Conservation (phyloP, 805 yeast species). For the Myxozyma monticola region DNA sequence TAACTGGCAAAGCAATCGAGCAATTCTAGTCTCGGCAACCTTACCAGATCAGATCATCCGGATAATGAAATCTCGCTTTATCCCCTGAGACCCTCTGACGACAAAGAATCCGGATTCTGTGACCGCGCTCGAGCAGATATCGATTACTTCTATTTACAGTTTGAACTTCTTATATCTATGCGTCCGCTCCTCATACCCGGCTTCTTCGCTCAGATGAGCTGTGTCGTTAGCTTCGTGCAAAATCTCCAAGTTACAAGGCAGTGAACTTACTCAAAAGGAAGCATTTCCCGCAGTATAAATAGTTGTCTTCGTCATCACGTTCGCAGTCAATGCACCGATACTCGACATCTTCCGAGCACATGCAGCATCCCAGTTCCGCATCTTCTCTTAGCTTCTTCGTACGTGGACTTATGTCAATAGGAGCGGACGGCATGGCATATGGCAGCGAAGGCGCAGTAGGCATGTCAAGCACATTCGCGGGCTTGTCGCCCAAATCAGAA, state of each 20-base stretch:
- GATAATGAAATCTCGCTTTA: no score
- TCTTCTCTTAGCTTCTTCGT: conserved; percentile 24
- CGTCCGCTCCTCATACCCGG: conserved; percentile 26
- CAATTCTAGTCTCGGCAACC: no score
- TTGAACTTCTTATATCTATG: conserved; percentile 22
- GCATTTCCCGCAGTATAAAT: conserved; percentile 28
- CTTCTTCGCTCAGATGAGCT: conserved; percentile 28
- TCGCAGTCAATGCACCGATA: conserved; percentile 28
- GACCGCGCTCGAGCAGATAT: no score
- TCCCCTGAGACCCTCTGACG: no score
- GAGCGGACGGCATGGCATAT: conserved; percentile 11
- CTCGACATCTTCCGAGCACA: conserved; percentile 27
- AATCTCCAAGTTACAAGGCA: background rate
- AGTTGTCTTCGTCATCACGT: conserved; percentile 25
- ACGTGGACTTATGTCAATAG: conserved; percentile 4
- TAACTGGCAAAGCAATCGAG: no score
- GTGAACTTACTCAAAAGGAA: conserved; percentile 21
- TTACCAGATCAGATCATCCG: no score
- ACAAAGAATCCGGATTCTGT: no score
- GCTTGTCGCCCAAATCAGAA: background rate
- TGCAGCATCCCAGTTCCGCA: conserved; percentile 29
- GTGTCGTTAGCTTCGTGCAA: background rate
- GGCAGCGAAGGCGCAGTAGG: conserved; percentile 20
- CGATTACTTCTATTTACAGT: background rate
- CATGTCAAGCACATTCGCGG: background rate